These are phyloP conservation scores for Choanephora cucurbitarum DNA, from an alignment of 371 early-diverging fungal species.

Conservation along the genomic window DNA sequence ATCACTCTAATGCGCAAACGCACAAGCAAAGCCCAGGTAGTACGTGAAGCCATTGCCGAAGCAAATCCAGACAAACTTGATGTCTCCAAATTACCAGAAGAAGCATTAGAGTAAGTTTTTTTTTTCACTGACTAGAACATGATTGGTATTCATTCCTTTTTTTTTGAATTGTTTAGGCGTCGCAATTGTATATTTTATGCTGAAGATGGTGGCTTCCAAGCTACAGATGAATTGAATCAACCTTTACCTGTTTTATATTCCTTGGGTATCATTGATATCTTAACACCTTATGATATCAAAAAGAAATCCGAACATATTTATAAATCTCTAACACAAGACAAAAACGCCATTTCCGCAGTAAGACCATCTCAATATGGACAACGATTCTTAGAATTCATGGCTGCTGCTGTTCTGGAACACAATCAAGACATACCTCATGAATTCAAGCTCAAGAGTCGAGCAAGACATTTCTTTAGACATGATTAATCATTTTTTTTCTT, in stretches of 20 bases:
- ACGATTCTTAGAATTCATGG: conserved; percentile 67
- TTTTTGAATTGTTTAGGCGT: conserved; percentile 42
- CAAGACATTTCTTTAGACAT: conserved; percentile 7
- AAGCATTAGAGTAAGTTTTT: conserved; percentile 7
- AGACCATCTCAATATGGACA: conserved; percentile 83
- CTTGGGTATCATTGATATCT: conserved; percentile 95
- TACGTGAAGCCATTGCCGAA: conserved; percentile 66
- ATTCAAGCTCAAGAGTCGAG: conserved; percentile 22
- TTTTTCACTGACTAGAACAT: no score
- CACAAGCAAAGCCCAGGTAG: conserved; percentile 62
- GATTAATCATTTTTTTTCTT: background rate
- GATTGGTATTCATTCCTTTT: no score
- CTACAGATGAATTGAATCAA: conserved; percentile 74
- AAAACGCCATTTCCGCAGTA: conserved; percentile 87
- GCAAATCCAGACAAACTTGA: conserved; percentile 69
- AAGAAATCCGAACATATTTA: conserved; percentile 90
- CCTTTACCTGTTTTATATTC: conserved; percentile 80
- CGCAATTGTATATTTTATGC: conserved; percentile 79
- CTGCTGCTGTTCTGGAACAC: conserved; percentile 28
- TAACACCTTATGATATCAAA: conserved; percentile 90
- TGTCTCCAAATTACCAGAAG: conserved; percentile 51
- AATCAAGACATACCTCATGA: conserved; percentile 37
- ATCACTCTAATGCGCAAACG: conserved; percentile 16
- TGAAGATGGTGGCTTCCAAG: conserved; percentile 89
- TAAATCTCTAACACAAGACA: conserved; percentile 82